These are phyloP conservation scores for Candida xyloterini DNA, from an alignment of 805 yeast species.

Conservation along the genomic window DNA sequence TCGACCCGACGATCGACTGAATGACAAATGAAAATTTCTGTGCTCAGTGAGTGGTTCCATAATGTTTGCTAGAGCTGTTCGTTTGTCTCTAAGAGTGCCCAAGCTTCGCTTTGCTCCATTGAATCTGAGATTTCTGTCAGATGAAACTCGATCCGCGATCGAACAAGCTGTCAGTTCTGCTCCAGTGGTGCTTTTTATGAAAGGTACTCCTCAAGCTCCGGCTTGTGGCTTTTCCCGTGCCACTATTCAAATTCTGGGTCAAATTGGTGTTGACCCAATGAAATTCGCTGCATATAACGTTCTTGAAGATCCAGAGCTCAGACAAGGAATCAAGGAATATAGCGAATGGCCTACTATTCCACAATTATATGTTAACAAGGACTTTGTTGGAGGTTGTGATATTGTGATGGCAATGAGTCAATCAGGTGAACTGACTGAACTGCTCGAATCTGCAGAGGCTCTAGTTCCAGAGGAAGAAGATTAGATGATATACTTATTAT, in stretches of 20 bases:
- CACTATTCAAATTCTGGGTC: conserved; percentile 88
- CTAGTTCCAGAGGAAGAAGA: conserved; percentile 77
- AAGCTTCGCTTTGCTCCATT: conserved; percentile 4
- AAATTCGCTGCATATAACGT: conserved; percentile 98
- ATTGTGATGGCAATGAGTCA: conserved; percentile 89
- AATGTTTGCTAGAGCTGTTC: conserved; percentile 5
- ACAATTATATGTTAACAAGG: conserved; percentile 85
- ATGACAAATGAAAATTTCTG: conserved; percentile 4
- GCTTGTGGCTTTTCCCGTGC: conserved; percentile 97
- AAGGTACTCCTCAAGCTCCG: conserved; percentile 97
- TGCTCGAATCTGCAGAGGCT: conserved; percentile 75
- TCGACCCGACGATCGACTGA: conserved; percentile 7
- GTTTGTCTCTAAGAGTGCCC: conserved; percentile 1
- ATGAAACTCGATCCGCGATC: conserved; percentile 80
- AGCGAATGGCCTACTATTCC: conserved; percentile 99
- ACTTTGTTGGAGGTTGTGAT: conserved; percentile 97
- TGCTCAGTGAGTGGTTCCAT: neutral
- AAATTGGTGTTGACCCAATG: conserved; percentile 93
- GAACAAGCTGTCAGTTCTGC: conserved; percentile 83
- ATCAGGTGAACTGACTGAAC: conserved; percentile 82
- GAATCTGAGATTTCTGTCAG: conserved; percentile 48
- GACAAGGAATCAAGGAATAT: conserved; percentile 94
- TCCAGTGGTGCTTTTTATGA: conserved; percentile 96
- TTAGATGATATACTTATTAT: conserved; percentile 6
- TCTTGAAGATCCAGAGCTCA: conserved; percentile 87